Percentiles rank a stretch among this genome's conserved stretches.
These are phyloP conservation scores for Eucalyptus curtisii DNA, from an alignment of 345 rosid species.

Conservation along the genomic window DNA sequence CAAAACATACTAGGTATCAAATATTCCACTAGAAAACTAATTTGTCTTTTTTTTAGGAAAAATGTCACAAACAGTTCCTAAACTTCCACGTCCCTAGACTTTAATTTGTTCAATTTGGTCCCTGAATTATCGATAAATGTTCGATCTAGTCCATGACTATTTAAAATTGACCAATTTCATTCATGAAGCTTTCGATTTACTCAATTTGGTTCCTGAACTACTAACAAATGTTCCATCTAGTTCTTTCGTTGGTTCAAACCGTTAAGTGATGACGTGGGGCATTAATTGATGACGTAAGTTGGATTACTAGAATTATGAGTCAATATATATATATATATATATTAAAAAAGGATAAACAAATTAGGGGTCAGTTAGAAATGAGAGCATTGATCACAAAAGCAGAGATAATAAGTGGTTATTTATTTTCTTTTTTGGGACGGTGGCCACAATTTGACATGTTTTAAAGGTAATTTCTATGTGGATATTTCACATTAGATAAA, in stretches of 20 bases:
- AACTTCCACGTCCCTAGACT: fast-evolving
- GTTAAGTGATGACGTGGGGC: too few species aligned
- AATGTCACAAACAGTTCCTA: too few species aligned
- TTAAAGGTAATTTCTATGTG: too few species aligned
- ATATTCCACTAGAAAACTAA: background rate
- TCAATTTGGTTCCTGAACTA: fast-evolving
- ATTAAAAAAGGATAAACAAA: too few species aligned
- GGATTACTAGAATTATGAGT: too few species aligned
- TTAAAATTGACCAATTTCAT: fast-evolving
- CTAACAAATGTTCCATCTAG: fast-evolving
- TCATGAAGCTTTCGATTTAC: fast-evolving
- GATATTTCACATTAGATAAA: too few species aligned
- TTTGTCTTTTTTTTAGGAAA: background rate
- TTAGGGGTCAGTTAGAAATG: fast-evolving
- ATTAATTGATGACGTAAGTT: too few species aligned
- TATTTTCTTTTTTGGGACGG: fast-evolving
- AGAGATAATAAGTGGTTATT: fast-evolving
- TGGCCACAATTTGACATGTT: fast-evolving
- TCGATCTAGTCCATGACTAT: fast-evolving
- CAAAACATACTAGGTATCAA: background rate
- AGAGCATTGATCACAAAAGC: too few species aligned
- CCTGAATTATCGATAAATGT: fast-evolving
- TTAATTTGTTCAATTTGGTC: too few species aligned
- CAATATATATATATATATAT: too few species aligned
- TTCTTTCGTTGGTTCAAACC: fast-evolving